Evolutionary conservation across 2,329 filamentous ascomycete genomes (phyloP), one percentile per base, ranked within the genome.

Genomic region (Nothopassalora personata): DNA sequence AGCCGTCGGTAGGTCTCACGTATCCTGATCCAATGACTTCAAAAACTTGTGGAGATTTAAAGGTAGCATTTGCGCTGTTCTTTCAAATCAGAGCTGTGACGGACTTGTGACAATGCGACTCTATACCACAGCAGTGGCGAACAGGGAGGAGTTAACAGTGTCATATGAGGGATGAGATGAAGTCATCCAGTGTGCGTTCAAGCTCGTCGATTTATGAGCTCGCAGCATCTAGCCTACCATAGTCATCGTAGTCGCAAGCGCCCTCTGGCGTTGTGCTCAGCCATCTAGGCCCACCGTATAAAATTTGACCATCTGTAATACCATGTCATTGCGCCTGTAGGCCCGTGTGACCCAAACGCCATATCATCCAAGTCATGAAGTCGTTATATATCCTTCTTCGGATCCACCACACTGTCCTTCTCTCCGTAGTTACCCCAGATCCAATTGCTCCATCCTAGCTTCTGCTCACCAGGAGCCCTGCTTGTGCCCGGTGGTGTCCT

Each of bases 401-500:
- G 60, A 54, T 70, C 63, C 19, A 68, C 55, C 10, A 67, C 70
- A 51, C 64, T 67, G 36, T 73, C 71, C 61, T 68, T 72, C 61
- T 73, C 71, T n/a, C 72, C 72, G 57, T 73, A 73, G 55, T 68
- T 70, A 4, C 70, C 71, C 72, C 72, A 74, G 45, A 74, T 70
- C 66, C 66, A 73, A 45, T 72, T 74, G 43, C 67, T 67, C 72
- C 72, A 74, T 1, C 70, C 68, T 11, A 47, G 36, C 36, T 48
- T 43, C 43, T 39, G 36, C 9, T 51, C 36, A 31, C 18, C 19
- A 11, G 27, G 34, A 19, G 28, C 15, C 9, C 49, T 31, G 18
- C 43, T 52, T 50, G 56, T 31, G 18, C 43, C 54, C 48, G 56
- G 58, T 19, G 50, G 59, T 57, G 46, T 53, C 34, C 57, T 57